Conservation (phyloP, 352 stramenopile species). For the Phytophthora litchii region DNA sequence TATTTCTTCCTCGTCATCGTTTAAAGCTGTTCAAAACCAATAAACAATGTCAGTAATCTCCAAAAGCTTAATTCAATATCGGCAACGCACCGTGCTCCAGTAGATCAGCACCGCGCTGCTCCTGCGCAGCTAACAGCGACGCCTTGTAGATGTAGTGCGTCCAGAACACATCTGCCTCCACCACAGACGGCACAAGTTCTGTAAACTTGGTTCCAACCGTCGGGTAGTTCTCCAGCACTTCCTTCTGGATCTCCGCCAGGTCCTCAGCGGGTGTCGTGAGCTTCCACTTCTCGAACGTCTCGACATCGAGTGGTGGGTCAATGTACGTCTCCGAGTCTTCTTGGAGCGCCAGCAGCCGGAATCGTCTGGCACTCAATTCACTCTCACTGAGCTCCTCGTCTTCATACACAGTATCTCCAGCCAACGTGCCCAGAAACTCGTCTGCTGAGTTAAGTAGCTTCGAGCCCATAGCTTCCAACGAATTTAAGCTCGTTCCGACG, state of each 20-base stretch:
- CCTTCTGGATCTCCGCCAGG: slow-evolving; percentile 47
- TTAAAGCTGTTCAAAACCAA: slow-evolving; percentile 39
- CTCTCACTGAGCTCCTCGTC: slow-evolving; percentile 41
- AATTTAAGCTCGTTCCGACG: slow-evolving; percentile 38
- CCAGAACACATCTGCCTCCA: slow-evolving; percentile 67
- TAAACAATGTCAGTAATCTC: slow-evolving; percentile 8
- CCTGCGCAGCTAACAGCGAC: slow-evolving; percentile 66
- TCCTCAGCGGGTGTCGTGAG: slow-evolving; percentile 36
- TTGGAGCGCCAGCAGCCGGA: slow-evolving; percentile 65
- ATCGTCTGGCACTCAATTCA: slow-evolving; percentile 54
- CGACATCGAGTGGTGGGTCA: slow-evolving; percentile 53
- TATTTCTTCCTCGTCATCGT: slow-evolving; percentile 73
- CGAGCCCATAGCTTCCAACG: slow-evolving; percentile 64
- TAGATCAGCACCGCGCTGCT: slow-evolving; percentile 65
- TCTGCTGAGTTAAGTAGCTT: slow-evolving; percentile 77
- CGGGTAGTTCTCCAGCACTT: slow-evolving; percentile 71
- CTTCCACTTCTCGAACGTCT: slow-evolving; percentile 77
- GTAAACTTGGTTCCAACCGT: slow-evolving; percentile 58
- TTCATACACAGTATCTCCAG: slow-evolving; percentile 36
- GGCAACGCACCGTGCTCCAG: slow-evolving; percentile 58
- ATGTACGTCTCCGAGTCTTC: slow-evolving; percentile 71
- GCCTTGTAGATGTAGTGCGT: slow-evolving; percentile 80
- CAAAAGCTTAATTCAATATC: neutral
- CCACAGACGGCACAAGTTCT: slow-evolving; percentile 60
- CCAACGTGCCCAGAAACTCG: slow-evolving; percentile 58